Base-by-base conservation (phyloP, 2,329 filamentous ascomycete genomes). In the Zasmidium citrigriseum region DNA sequence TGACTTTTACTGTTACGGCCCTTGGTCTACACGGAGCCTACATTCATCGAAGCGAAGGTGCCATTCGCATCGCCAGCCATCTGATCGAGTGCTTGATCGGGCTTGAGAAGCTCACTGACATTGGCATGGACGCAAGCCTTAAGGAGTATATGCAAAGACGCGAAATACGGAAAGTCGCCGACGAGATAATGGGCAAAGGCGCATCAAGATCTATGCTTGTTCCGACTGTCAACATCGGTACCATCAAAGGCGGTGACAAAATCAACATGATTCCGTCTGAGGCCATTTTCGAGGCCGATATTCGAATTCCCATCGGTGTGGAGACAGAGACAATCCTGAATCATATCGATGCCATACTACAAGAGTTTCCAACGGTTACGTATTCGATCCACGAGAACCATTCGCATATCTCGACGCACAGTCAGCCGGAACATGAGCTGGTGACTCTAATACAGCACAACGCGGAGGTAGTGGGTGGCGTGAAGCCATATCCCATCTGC, bases 201-300 rank as follows among this genome's bases (percentile, higher is more conserved):
- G 72, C 75, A 5, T 67, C 69, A 4, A 64, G 70, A 38, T 68
- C 70, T 9, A 67, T 75, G 45, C 55, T 72, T 4, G 68, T 62
- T 44, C 71, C 76, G 0, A 78, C 75, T 0, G 64, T 79, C 11
- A 77, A 77, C 54, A 75, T 77, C 34, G 76, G 76, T 10, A 73
- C 70, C 4, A 73, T 78, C n/a, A 64, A 68, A 23, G 76, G 76
- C 4, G 77, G 76, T 2, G 58, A 72, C 10, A 77, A 78, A 55
- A 75, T 78, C 60, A 78, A 78, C 58, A 75, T 76, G 66, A 77
- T 78, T 23, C 74, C 76, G 0, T 71, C 73, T 3, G 46, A 60
- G 16, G 77, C 74, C 48, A 58, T 65, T 1, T 76, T 78, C 55
- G 75, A 77, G 60, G 69, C 70, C 1, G 76, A 78, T 41, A 75